Percentiles rank a stretch among this genome's conserved stretches.
These are phyloP conservation scores for Houttuynia cordata DNA, from an alignment of 164 flowering plant species.

Conservation along the genomic window DNA sequence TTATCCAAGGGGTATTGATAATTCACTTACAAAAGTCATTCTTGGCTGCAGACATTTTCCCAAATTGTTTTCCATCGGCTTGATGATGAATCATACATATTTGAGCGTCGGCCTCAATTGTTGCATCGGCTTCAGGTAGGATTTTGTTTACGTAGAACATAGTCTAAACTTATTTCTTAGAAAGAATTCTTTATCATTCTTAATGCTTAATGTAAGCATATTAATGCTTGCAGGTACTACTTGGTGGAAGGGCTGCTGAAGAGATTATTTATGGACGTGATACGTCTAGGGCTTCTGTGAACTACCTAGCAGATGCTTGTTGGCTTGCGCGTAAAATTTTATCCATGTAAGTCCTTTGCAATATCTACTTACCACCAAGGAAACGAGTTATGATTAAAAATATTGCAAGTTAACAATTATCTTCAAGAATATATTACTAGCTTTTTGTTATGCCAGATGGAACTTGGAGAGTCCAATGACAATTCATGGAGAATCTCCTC, in stretches of 20 bases:
- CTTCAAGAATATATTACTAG: neutral
- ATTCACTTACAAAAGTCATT: neutral
- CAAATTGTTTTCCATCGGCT: constrained; percentile 86
- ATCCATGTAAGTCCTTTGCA: constrained; percentile 46
- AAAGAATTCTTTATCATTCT: neutral
- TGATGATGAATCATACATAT: constrained; percentile 75
- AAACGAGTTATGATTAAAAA: neutral
- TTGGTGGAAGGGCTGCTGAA: constrained; percentile 97
- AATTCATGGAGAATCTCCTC: constrained; percentile 84
- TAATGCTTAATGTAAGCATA: neutral
- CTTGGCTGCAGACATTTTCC: constrained; percentile 57
- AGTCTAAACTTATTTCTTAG: neutral
- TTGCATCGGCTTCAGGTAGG: constrained; percentile 90
- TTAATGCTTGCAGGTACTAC: constrained; percentile 47
- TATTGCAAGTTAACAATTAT: no score
- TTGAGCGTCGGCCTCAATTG: constrained; percentile 83
- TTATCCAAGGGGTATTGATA: neutral
- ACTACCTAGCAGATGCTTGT: constrained; percentile 86
- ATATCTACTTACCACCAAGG: neutral
- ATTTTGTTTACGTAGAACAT: neutral
- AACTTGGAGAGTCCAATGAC: constrained; percentile 86
- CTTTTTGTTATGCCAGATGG: constrained; percentile 43
- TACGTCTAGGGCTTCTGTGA: constrained; percentile 76
- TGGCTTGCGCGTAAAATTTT: constrained; percentile 99
- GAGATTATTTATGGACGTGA: constrained; percentile 87